Conservation (phyloP, 2,329 filamentous ascomycete genomes). For the Mollisiaceae sp. region DNA sequence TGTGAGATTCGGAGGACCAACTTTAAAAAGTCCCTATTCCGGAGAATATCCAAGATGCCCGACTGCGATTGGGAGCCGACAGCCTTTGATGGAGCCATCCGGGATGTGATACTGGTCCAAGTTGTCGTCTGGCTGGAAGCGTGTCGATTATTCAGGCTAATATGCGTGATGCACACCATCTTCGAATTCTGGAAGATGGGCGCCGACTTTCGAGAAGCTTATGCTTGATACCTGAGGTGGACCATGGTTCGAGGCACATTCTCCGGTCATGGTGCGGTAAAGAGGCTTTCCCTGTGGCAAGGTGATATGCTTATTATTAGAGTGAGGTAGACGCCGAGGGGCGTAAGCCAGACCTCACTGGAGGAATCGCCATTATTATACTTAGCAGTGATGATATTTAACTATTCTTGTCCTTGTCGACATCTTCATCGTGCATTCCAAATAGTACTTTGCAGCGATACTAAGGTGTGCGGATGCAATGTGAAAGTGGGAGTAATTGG, state of each 20-base stretch:
- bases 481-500: background rate
- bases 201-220: conserved; percentile 22
- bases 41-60: conserved; percentile 1
- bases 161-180: conserved; percentile 13
- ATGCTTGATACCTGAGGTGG: background rate
- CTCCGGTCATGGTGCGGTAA: conserved; percentile 1
- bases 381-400: background rate
- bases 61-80: conserved; percentile 12
- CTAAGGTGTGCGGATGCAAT: background rate
- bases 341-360: conserved; percentile 24
- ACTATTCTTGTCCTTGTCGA: conserved; percentile 14
- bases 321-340: conserved; percentile 23
- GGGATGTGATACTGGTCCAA: conserved; percentile 10
- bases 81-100: background rate
- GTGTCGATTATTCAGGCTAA: conserved; percentile 23
- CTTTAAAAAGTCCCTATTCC: conserved; percentile 20
- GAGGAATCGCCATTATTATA: conserved; percentile 6
- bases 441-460: conserved; percentile 7
- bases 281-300: conserved; percentile 9
- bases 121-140: background rate
- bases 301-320: conserved; percentile 25
- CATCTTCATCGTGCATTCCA: conserved; percentile 7
- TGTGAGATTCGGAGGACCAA: conserved; percentile 21
- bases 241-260: background rate
- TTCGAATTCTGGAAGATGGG: conserved; percentile 18